phyloP scores from a whole-genome alignment of 2,329 filamentous ascomycete species.

The Paecilomyces sp. region DNA sequence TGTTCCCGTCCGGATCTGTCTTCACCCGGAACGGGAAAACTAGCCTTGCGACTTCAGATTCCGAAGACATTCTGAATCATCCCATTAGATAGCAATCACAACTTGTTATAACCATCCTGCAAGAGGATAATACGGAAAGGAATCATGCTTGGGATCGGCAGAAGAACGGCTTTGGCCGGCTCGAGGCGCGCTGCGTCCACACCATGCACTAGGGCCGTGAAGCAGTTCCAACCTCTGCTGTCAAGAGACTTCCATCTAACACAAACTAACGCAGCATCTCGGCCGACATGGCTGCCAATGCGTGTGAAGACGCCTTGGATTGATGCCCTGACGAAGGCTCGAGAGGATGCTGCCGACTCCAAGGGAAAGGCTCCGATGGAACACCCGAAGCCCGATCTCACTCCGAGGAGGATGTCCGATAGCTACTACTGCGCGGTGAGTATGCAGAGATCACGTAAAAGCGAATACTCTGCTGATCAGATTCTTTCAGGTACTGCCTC shows the following conservation, averaged over 20 bases:
- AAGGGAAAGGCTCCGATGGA: constrained; percentile 13
- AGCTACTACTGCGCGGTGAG: constrained; percentile 61
- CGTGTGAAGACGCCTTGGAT: constrained; percentile 62
- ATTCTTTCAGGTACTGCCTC: constrained; percentile 51
- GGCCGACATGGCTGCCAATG: constrained; percentile 44
- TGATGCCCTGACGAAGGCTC: constrained; percentile 53
- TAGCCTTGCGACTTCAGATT: not conserved
- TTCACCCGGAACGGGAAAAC: constrained; percentile 3
- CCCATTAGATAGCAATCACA: not conserved
- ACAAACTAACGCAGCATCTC: constrained; percentile 15
- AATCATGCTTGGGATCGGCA: constrained; percentile 14
- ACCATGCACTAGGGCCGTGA: constrained; percentile 6
- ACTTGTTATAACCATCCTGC: not conserved
- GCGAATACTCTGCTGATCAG: constrained; percentile 1
- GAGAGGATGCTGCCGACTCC: constrained; percentile 29
- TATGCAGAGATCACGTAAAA: constrained; percentile 14
- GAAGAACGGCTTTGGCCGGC: constrained; percentile 11
- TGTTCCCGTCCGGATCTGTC: not conserved
- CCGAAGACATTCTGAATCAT: not conserved
- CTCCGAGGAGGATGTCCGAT: constrained; percentile 63
- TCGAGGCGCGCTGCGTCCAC: constrained; percentile 12
- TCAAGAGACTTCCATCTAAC: constrained; percentile 22
- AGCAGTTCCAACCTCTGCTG: constrained; percentile 5
- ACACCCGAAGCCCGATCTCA: constrained; percentile 47
- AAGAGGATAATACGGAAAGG: not conserved